These are phyloP conservation scores for Botrytis cinerea DNA, from an alignment of 2,329 filamentous ascomycete genomes.

Conservation along the genomic window DNA sequence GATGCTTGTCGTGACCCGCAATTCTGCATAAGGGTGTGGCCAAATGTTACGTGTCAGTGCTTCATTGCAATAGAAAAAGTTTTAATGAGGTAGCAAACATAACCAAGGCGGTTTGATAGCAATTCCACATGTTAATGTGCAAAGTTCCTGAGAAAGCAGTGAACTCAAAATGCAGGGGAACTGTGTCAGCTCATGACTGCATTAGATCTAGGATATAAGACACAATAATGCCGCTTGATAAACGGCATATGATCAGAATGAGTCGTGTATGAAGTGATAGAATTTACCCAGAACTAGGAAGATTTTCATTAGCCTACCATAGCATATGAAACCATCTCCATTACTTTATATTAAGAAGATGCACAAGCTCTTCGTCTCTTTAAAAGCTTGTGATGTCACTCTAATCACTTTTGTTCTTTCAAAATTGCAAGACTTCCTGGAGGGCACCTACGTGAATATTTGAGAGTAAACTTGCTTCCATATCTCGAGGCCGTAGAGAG, in stretches of 20 bases:
- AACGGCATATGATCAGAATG: not conserved
- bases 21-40: not conserved
- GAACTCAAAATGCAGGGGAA: not conserved
- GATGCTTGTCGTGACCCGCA: constrained; percentile 11
- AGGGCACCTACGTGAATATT: not conserved
- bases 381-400: not conserved
- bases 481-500: not conserved
- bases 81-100: not conserved
- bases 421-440: not conserved
- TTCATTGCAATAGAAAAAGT: not conserved
- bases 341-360: not conserved
- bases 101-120: not conserved
- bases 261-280: not conserved
- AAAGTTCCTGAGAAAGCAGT: not conserved
- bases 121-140: not conserved
- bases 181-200: not conserved
- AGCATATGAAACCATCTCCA: not conserved
- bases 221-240: not conserved
- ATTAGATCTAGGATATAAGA: not conserved
- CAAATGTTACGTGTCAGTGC: constrained; percentile 9
- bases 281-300: not conserved
- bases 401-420: not conserved
- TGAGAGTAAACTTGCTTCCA: not conserved
- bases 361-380: not conserved
- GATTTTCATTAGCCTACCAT: not conserved